Evolutionary conservation across 1,284 basidiomycete species (phyloP), one percentile per base, ranked within the genome.

Genomic region (Kalmanozyma brasiliensis): DNA sequence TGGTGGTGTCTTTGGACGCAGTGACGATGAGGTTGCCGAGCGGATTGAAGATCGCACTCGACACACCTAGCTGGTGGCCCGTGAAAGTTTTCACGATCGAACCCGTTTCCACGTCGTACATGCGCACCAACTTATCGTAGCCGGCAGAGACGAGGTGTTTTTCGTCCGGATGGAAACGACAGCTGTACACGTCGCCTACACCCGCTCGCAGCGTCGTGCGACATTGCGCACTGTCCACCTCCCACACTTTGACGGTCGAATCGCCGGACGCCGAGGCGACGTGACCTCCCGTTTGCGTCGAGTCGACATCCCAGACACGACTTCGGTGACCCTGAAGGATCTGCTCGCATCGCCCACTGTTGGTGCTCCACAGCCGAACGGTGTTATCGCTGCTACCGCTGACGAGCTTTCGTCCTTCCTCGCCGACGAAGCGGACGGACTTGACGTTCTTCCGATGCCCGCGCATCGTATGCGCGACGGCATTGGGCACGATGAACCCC

Each of bases 371-470:
- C n/a, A 75, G 55, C 0, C 76, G 66, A 6, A 80, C 62, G 11
- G 58, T 65, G 22, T 78, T 82, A 68, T 71, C 84, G 76, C 82
- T 82, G 7, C 83, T 83, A 9, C 85, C 85, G 49, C 83, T 84
- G 46, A 84, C 83, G 20, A 83, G 75, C 29, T 81, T 78, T 3
- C 74, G 53, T 3, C 80, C 82, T 7, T 79, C 73, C 3, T 81
- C 70, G 33, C 82, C 82, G n/a, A 86, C 76, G 61, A 84, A 84
- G 19, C 80, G 76, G 7, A 85, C 81, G 55, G 81, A 81, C 71
- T 86, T 86, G 49, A 86, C 81, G 66, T 85, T 85, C 16, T 83
- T 82, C 2, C 69, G 52, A 57, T 85, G 85, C 0, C 84, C 83
- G 14, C 72, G 67, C 29, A 85, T 77, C 3, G 71, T 66, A 17